Evolutionary conservation across 2,329 filamentous ascomycete genomes (phyloP).

Genomic region (Fusarium phyllophilum): DNA sequence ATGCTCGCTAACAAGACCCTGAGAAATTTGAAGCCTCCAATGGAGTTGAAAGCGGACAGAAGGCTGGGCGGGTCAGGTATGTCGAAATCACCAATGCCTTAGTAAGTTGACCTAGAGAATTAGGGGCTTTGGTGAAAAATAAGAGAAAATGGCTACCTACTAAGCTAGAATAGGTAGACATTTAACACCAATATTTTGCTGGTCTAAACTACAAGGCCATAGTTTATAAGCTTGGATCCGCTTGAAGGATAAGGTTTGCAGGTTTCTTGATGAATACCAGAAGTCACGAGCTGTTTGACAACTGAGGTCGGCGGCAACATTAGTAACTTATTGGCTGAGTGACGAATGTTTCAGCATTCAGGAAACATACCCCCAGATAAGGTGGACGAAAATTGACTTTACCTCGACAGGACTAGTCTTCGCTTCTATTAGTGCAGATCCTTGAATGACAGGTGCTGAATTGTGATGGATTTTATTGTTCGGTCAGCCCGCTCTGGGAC

Average conservation of each 20-base stretch:
- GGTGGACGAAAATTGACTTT: conserved; percentile 16
- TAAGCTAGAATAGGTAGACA: not conserved
- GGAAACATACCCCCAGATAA: conserved; percentile 3
- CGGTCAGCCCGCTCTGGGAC: conserved; percentile 3
- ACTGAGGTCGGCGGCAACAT: not conserved
- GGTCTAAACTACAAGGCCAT: not conserved
- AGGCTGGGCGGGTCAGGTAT: not conserved
- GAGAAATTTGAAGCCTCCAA: conserved; percentile 1
- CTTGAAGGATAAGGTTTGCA: conserved; percentile 7
- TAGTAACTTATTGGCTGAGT: not conserved
- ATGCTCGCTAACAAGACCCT: conserved; percentile 22
- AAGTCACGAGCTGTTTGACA: not conserved
- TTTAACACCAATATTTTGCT: not conserved
- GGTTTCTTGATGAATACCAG: not conserved
- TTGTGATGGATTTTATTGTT: not conserved
- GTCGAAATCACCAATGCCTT: conserved; percentile 15
- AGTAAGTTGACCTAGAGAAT: conserved; percentile 9
- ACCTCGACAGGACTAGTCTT: conserved; percentile 21
- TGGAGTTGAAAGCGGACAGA: conserved; percentile 17
- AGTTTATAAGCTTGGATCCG: not conserved
- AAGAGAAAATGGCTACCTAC: not conserved
- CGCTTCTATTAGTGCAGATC: conserved; percentile 31
- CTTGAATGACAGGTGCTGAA: conserved; percentile 17
- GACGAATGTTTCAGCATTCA: conserved; percentile 20
- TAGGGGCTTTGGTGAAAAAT: not conserved